phyloP scores from a whole-genome alignment of 2,329 filamentous ascomycete genomes.

The Xylaria sp. region DNA sequence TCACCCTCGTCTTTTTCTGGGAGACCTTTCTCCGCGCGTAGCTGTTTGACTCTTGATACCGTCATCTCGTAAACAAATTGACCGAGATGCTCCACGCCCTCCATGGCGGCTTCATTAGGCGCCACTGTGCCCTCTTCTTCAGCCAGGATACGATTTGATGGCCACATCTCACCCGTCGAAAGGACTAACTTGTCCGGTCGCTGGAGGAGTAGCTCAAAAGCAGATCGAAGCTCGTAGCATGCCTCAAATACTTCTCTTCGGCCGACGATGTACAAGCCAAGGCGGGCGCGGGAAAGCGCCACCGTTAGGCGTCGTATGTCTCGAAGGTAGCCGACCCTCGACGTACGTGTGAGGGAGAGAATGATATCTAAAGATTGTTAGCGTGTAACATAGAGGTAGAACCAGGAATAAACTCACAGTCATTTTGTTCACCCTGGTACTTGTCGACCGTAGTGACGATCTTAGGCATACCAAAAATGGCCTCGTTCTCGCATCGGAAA shows the following conservation, averaged over 20 bases:
- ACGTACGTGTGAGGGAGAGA: conserved; percentile 88
- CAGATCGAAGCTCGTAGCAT: conserved; percentile 84
- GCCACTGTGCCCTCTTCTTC: conserved; percentile 55
- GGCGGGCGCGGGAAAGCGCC: conserved; percentile 86
- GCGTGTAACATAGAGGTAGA: not conserved
- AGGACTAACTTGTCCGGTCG: conserved; percentile 83
- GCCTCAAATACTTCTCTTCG: conserved; percentile 86
- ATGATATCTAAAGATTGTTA: conserved; percentile 73
- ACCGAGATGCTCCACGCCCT: conserved; percentile 89
- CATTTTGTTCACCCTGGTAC: conserved; percentile 99
- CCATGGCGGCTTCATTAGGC: conserved; percentile 73
- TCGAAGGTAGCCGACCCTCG: conserved; percentile 86
- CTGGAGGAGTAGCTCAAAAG: conserved; percentile 78
- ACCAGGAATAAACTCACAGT: conserved; percentile 70
- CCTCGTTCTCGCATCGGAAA: conserved; percentile 81
- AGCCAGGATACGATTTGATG: conserved; percentile 60
- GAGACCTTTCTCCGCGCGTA: conserved; percentile 49
- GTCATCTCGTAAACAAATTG: conserved; percentile 99
- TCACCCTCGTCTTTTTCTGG: conserved; percentile 25
- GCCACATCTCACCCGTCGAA: conserved; percentile 86
- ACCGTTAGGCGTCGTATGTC: conserved; percentile 94
- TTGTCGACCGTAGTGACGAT: conserved; percentile 96
- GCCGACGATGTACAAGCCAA: conserved; percentile 91
- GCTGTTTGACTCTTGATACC: conserved; percentile 60
- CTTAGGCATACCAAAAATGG: conserved; percentile 86